Conservation (phyloP, 176 grass and related monocot genomes). For the Cymbopogon citratus region DNA sequence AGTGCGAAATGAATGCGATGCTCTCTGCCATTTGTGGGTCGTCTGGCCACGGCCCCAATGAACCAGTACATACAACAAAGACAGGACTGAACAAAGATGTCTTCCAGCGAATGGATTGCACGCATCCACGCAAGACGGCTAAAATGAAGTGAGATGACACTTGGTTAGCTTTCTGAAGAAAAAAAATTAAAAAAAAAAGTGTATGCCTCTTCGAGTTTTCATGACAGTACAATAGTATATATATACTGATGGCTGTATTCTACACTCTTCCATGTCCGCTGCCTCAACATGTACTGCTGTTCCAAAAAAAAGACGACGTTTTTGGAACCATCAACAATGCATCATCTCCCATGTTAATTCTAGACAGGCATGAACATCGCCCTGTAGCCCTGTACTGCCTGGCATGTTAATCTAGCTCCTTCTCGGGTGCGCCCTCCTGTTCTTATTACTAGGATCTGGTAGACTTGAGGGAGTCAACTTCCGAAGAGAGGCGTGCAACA, state of each 20-base stretch:
- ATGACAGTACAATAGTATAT: neutral
- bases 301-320: neutral
- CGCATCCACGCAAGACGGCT: neutral
- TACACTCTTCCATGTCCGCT: neutral
- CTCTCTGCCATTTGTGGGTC: neutral
- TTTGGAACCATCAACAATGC: neutral
- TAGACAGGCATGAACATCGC: neutral
- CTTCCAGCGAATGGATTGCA: neutral
- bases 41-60: neutral
- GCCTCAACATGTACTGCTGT: neutral
- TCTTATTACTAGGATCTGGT: conserved; percentile 31
- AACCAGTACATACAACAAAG: neutral
- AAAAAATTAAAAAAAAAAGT: neutral
- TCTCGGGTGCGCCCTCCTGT: conserved; percentile 45
- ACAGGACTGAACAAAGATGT: too few species aligned
- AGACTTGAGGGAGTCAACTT: conserved; percentile 74
- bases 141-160: neutral
- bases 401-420: conserved; percentile 4
- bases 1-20: neutral
- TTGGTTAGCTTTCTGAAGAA: neutral
- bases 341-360: neutral
- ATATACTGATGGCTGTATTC: neutral
- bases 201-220: neutral
- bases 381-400: neutral
- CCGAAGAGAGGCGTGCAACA: conserved; percentile 75